phyloP scores from a whole-genome alignment of 2,329 filamentous ascomycete genomes.

The Penicillium sclerotigenum region DNA sequence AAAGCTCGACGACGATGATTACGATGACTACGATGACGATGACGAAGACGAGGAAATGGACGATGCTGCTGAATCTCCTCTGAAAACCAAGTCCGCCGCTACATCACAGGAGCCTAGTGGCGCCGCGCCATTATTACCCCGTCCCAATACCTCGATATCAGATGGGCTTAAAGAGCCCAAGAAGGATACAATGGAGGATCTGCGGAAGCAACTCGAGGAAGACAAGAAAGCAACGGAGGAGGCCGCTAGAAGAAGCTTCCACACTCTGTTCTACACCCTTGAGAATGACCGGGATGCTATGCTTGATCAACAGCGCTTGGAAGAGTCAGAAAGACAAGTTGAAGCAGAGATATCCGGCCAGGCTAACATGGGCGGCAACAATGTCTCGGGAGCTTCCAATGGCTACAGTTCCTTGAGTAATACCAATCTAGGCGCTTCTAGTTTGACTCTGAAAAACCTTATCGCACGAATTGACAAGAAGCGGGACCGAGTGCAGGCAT shows the following conservation, averaged over 20 bases:
- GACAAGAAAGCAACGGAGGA: slow-evolving; percentile 88
- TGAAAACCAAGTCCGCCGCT: slow-evolving; percentile 51
- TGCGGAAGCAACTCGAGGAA: slow-evolving; percentile 88
- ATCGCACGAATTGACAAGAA: slow-evolving; percentile 94
- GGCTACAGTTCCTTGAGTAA: slow-evolving; percentile 88
- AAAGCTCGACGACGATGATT: slow-evolving; percentile 77
- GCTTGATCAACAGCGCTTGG: slow-evolving; percentile 94
- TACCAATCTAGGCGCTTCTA: slow-evolving; percentile 92
- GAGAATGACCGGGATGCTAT: slow-evolving; percentile 95
- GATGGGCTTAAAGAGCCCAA: slow-evolving; percentile 56
- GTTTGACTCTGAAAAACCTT: slow-evolving; percentile 91
- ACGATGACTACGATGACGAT: slow-evolving; percentile 66
- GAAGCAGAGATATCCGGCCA: slow-evolving; percentile 86
- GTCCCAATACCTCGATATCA: slow-evolving; percentile 62
- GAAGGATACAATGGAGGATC: slow-evolving; percentile 74
- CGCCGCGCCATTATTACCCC: slow-evolving; percentile 67
- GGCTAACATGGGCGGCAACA: slow-evolving; percentile 53
- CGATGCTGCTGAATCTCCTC: slow-evolving; percentile 46
- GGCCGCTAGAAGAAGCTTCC: slow-evolving; percentile 82
- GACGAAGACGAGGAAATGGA: slow-evolving; percentile 58
- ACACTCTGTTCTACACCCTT: slow-evolving; percentile 90
- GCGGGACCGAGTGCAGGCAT: slow-evolving; percentile 82
- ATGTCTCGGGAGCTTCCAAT: slow-evolving; percentile 53
- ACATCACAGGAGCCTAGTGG: slow-evolving; percentile 56
- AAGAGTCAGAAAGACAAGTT: slow-evolving; percentile 93